These are phyloP conservation scores for Jackrogersella multiformis DNA, from an alignment of 495 filamentous ascomycete genomes.

Conservation along the genomic window DNA sequence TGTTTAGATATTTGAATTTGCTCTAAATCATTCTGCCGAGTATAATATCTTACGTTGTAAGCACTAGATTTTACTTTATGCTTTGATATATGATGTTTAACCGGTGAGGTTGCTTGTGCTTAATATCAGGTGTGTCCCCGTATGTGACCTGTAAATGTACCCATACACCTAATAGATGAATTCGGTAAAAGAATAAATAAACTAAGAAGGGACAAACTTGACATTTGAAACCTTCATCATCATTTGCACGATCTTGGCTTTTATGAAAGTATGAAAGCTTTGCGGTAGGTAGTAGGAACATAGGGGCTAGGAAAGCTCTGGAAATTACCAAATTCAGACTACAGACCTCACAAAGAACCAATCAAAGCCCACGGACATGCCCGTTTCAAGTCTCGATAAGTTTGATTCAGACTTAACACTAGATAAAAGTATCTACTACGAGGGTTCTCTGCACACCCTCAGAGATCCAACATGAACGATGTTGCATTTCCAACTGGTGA, in stretches of 20 bases:
- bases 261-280: neutral
- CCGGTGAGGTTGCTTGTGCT: too few species aligned
- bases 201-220: too few species aligned
- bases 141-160: too few species aligned
- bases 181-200: too few species aligned
- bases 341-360: slow-evolving; percentile 10
- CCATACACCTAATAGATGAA: too few species aligned
- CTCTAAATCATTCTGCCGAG: neutral
- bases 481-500: slow-evolving; percentile 4
- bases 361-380: neutral
- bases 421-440: neutral
- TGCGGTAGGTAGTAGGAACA: neutral
- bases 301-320: neutral
- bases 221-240: neutral
- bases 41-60: neutral
- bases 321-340: slow-evolving; percentile 21
- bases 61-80: too few species aligned
- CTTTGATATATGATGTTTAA: too few species aligned
- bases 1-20: neutral
- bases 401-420: neutral
- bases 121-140: too few species aligned
- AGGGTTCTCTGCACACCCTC: neutral
- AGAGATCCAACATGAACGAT: neutral
- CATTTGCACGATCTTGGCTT: neutral
- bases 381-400: neutral